Percentiles rank a stretch among this genome's conserved stretches.
These are phyloP conservation scores for Paratinospora sagittata DNA, from an alignment of 164 flowering plant genomes.

Conservation along the genomic window DNA sequence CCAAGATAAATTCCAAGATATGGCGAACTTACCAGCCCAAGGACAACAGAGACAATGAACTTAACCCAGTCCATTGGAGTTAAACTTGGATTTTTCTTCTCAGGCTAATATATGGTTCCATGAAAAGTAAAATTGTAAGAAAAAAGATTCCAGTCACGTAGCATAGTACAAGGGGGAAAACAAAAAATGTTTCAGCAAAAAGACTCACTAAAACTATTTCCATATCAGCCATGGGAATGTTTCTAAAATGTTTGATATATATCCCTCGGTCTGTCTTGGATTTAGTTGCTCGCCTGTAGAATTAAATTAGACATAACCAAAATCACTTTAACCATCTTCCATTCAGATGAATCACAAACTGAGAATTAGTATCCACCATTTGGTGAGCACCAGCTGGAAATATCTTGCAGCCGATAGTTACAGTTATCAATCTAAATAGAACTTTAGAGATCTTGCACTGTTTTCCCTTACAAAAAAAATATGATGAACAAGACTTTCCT, in stretches of 20 bases:
- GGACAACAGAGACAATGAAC: slow-evolving; percentile 68
- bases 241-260: slow-evolving; percentile 85
- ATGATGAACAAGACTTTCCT: not conserved
- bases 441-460: not conserved
- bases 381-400: not conserved
- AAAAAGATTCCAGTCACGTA: not conserved
- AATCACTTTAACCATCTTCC: not conserved
- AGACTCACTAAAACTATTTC: slow-evolving; percentile 86
- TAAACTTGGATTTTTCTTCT: slow-evolving; percentile 93
- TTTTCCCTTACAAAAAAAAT: not conserved
- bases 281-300: slow-evolving; percentile 60
- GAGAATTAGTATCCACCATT: not conserved
- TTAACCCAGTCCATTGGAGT: slow-evolving; percentile 99
- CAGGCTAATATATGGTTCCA: slow-evolving; percentile 50
- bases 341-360: not conserved
- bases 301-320: slow-evolving; percentile 6
- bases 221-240: slow-evolving; percentile 99
- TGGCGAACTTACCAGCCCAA: slow-evolving; percentile 72
- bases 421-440: not conserved
- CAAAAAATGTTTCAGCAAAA: not conserved
- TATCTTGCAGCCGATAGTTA: not conserved
- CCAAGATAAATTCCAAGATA: slow-evolving; percentile 1
- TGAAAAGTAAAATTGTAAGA: not conserved
- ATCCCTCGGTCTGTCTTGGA: slow-evolving; percentile 64
- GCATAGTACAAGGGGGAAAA: not conserved